Evolutionary conservation across 2,329 filamentous ascomycete genomes (phyloP), one percentile per base, ranked within the genome.

Genomic region (Hypoxylon sp.): DNA sequence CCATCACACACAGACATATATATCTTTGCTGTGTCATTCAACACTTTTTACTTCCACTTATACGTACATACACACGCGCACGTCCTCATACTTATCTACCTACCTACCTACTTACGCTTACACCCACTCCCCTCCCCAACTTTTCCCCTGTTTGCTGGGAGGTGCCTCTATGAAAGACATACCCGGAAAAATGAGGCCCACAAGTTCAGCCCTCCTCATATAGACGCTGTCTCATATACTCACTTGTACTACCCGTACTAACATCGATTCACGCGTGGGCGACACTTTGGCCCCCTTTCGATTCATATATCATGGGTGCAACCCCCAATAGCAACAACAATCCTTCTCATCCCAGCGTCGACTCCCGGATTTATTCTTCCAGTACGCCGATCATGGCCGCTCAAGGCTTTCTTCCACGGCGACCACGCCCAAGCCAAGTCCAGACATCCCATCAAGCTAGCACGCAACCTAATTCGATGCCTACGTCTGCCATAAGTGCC

Each of bases 401-500:
- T 47, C 71, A 76, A 46, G 66, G 73, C 29, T 61, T 68, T 37
- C 70, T 72, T 47, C 60, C 71, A 44, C 71, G 74, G 60, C 73
- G 73, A 50, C 65, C 72, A 49, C 75, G 77, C 66, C 77, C 78
- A 36, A 71, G 71, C 60, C 72, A 74, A 53, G 74, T 81, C 46
- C 78, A 79, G 61, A 80, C 78, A 45, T 72, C 69, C 56, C 67
- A 78, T 37, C 65, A 69, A 35, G 59, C 70, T 35, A 73, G 72
- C 51, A 62, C 69, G 20, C 69, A 69, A 37, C 62, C 74, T 53
- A 64, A 66, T 37, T 72, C 73, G 21, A 65, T 78, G 29, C 78
- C 81, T 23, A 67, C 73, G 27, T 84, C 81, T 25, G 77, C 81
- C 53, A 73, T 81, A 60, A 83, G 80, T 71, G 73, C 75, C 46